These are phyloP conservation scores for Alternaria arbusti DNA, from an alignment of 2,329 filamentous ascomycete genomes.

Conservation along the genomic window DNA sequence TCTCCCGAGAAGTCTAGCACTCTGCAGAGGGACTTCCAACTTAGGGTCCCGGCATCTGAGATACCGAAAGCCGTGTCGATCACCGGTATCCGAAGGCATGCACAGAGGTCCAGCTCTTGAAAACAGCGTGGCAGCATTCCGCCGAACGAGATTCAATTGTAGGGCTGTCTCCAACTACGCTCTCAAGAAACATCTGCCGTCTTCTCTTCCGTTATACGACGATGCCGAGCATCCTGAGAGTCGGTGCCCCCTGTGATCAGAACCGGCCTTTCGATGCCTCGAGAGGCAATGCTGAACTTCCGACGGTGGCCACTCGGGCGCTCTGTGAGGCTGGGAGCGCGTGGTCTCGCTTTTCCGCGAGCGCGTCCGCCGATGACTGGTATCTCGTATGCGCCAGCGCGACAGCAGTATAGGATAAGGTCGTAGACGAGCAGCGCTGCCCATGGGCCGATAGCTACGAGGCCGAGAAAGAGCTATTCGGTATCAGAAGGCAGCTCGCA, in stretches of 20 bases:
- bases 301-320: constrained; percentile 59
- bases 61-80: background rate
- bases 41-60: background rate
- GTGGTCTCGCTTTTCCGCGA: constrained; percentile 63
- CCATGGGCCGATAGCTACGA: constrained; percentile 68
- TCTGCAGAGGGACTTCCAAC: background rate
- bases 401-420: constrained; percentile 66
- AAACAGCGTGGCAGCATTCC: background rate
- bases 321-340: constrained; percentile 67
- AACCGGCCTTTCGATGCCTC: constrained; percentile 25
- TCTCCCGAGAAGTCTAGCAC: background rate
- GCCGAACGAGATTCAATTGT: background rate
- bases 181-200: constrained; percentile 12
- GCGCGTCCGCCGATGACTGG: constrained; percentile 67
- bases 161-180: background rate
- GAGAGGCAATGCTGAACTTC: constrained; percentile 51
- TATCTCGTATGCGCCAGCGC: constrained; percentile 64
- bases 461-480: constrained; percentile 63
- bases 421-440: constrained; percentile 68
- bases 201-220: constrained; percentile 30
- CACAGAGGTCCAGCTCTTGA: background rate
- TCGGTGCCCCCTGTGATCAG: constrained; percentile 29
- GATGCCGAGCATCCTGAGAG: constrained; percentile 35
- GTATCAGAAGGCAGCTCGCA: too few species aligned
- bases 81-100: background rate